Conservation (phyloP, 768 basidiomycete genomes). For the Panaeolus papilionaceus region DNA sequence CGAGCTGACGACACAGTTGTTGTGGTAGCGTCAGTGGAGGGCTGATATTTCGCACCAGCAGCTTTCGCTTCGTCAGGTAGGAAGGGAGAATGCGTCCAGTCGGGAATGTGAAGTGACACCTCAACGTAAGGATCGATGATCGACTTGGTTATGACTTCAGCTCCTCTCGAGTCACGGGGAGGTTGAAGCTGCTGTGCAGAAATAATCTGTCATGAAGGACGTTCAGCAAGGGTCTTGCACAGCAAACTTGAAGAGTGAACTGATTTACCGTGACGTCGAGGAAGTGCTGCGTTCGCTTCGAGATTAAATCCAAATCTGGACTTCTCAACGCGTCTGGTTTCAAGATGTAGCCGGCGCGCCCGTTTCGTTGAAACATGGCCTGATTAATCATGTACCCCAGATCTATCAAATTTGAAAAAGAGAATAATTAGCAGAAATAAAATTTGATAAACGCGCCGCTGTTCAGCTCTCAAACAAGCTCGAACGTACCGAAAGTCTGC, state of each 20-base stretch:
- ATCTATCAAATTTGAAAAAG: conserved; percentile 54
- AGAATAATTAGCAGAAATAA: neutral
- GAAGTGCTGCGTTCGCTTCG: conserved; percentile 61
- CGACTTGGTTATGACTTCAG: conserved; percentile 63
- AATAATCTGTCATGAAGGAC: conserved; percentile 18
- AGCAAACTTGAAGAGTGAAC: conserved; percentile 26
- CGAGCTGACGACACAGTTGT: conserved; percentile 42
- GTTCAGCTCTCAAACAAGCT: conserved; percentile 1
- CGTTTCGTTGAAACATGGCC: conserved; percentile 95
- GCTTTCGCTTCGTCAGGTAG: conserved; percentile 26
- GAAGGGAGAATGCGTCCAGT: conserved; percentile 57
- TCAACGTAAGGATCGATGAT: conserved; percentile 67
- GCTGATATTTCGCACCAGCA: conserved; percentile 25
- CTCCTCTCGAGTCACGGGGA: conserved; percentile 70
- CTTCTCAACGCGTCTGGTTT: conserved; percentile 80
- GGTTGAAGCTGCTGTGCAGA: conserved; percentile 93
- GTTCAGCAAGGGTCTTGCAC: conserved; percentile 9
- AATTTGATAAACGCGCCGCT: neutral
- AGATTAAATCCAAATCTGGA: conserved; percentile 60
- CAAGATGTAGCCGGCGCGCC: conserved; percentile 89
- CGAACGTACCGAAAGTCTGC: conserved; percentile 86
- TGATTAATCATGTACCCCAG: conserved; percentile 92
- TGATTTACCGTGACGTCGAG: conserved; percentile 57
- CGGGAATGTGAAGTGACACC: conserved; percentile 79
- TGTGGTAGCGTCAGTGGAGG: conserved; percentile 30